Base-by-base conservation (phyloP, 768 basidiomycete species). In the Pleurotus pulmonarius region DNA sequence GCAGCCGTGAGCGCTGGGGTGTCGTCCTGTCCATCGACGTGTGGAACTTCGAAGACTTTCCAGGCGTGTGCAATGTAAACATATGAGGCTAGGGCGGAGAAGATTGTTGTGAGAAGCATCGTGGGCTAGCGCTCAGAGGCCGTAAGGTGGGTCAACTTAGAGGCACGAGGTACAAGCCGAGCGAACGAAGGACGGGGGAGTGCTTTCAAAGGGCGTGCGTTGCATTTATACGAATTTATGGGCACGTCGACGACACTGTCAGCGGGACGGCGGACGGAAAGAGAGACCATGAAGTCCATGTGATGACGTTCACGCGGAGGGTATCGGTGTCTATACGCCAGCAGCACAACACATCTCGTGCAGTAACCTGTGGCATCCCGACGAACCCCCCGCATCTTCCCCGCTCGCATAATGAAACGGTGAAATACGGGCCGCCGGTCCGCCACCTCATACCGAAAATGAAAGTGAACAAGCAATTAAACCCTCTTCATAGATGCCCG, bases 11-110 rank as follows among this genome's bases (percentile, higher is more conserved):
- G 65, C 0, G 74, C 72, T 12, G 80, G 81, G 2, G 78, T 78
- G 60, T 85, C 85, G 46, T 86, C 82, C 46, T 68, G 64, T 16
- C 78, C 77, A 0, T 67, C 63, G 2, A 64, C 61, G 58, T 85
- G 83, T 1, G 81, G 75, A 9, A 85, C 83, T 15, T 72, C 65
- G 55, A 80, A 82, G 0, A 79, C 82, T 44, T 70, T 72, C 80
- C 79, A 81, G 2, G 72, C 77, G 29, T 60, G 51, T 2, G 65
- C 70, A 43, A 61, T 45, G 18, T 61, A 61, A 25, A 57, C 61
- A 39, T 67, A 63, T 5, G 67, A 56, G 24, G 72, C 61, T 3
- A 69, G 60, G 54, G 65, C 51, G 18, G 47, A 38, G 38, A 22
- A 29, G 51, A 52, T 45, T 26, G 41, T 18, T 12, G 55, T 24